A percentile compares a stretch with the other conserved stretches of the same genome.
Evolutionary conservation across 192 early-diverging fungal species (phyloP).

Genomic region (Allomyces javanicus): DNA sequence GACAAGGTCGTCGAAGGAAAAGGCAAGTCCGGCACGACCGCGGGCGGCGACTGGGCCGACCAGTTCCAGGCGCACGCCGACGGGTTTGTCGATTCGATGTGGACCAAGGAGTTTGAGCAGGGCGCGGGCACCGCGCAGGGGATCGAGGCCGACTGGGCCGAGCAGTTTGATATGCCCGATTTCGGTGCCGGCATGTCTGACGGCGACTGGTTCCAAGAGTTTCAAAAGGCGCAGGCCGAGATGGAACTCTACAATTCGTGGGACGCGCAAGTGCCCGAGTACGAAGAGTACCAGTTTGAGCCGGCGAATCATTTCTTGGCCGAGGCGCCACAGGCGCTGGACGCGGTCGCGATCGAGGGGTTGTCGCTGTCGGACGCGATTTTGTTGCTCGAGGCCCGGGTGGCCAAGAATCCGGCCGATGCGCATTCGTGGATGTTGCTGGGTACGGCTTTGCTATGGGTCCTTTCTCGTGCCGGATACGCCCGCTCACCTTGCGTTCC

Average conservation of each 20-base stretch:
- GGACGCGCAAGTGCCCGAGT: conserved; percentile 26
- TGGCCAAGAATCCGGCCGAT: conserved; percentile 58
- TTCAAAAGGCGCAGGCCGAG: conserved; percentile 25
- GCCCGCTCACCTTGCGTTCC: no score
- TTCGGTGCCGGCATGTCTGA: conserved; percentile 6
- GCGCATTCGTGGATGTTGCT: conserved; percentile 67
- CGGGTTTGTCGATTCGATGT: conserved; percentile 9
- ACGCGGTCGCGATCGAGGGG: conserved; percentile 22
- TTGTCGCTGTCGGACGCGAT: conserved; percentile 65
- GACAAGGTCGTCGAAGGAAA: conserved; percentile 55
- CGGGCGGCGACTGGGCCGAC: conserved; percentile 9
- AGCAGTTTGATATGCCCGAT: conserved; percentile 19
- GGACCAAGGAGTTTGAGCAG: conserved; percentile 13
- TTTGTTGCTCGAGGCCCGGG: conserved; percentile 71
- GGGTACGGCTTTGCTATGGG: conserved; percentile 33
- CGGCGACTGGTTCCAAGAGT: conserved; percentile 6
- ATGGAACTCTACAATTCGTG: conserved; percentile 31
- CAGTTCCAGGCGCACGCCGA: conserved; percentile 20
- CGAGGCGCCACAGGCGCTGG: conserved; percentile 8
- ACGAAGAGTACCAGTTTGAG: conserved; percentile 54
- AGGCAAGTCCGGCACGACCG: conserved; percentile 6
- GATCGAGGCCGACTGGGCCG: conserved; percentile 25
- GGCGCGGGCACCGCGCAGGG: conserved; percentile 5
- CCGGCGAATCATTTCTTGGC: conserved; percentile 51
- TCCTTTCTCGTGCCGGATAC: no score